phyloP scores from a whole-genome alignment of 106 monocot genomes.

The Dioscorea alata region DNA sequence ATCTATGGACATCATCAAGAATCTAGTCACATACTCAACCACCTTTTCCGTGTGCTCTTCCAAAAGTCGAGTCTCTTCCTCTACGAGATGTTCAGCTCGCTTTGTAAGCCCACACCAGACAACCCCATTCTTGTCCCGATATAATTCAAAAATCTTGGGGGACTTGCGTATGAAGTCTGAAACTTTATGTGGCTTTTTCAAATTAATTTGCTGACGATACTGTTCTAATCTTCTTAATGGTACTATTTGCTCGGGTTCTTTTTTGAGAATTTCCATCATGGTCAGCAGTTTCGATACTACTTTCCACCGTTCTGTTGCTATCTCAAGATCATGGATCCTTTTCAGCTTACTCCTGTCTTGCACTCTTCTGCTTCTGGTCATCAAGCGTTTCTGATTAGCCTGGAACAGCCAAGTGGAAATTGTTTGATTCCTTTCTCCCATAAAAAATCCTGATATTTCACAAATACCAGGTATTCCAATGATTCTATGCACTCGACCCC shows the following conservation, averaged over 20 bases:
- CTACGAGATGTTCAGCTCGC: slow-evolving; percentile 32
- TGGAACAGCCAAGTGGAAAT: slow-evolving; percentile 1
- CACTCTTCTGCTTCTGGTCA: slow-evolving; percentile 66
- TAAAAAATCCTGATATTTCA: background rate
- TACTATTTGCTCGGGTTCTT: slow-evolving; percentile 55
- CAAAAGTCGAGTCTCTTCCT: slow-evolving; percentile 43
- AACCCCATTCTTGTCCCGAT: slow-evolving; percentile 46
- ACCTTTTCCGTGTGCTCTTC: slow-evolving; percentile 40
- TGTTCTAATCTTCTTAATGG: slow-evolving; percentile 46
- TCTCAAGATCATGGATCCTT: slow-evolving; percentile 64
- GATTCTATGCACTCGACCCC: background rate
- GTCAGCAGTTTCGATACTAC: slow-evolving; percentile 46
- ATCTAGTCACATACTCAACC: slow-evolving; percentile 45
- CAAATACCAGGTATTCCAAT: background rate
- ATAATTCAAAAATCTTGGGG: slow-evolving; percentile 59
- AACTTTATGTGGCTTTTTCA: slow-evolving; percentile 50
- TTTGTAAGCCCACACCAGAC: slow-evolving; percentile 59
- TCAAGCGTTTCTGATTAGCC: slow-evolving; percentile 36
- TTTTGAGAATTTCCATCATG: slow-evolving; percentile 46
- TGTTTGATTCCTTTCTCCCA: background rate
- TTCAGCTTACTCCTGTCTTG: slow-evolving; percentile 79
- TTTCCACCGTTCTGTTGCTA: slow-evolving; percentile 61
- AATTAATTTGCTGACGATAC: slow-evolving; percentile 42
- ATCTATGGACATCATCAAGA: slow-evolving; percentile 81
- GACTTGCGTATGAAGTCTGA: slow-evolving; percentile 57